phyloP scores from a whole-genome alignment of 177 flowering plant genomes.

The Vitis hybrid region DNA sequence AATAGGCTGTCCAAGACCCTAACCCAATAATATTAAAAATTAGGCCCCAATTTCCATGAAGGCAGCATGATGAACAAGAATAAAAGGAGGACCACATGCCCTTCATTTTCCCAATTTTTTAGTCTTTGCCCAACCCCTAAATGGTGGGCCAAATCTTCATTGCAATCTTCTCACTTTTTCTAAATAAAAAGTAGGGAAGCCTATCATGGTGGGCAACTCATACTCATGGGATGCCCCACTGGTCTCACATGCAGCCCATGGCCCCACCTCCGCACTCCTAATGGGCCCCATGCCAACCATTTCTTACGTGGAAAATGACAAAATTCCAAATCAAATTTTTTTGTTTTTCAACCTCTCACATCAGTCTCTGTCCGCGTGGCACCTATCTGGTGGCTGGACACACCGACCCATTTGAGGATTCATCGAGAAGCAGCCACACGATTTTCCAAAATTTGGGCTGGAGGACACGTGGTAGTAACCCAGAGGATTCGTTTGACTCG shows the following conservation, averaged over 20 bases:
- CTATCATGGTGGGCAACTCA: slow-evolving; percentile 25
- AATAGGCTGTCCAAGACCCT: not conserved
- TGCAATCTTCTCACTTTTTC: not conserved
- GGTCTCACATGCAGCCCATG: slow-evolving; percentile 12
- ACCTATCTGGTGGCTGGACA: not conserved
- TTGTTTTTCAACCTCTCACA: not conserved
- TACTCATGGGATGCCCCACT: not conserved
- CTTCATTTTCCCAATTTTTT: not conserved
- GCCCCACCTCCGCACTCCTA: not conserved
- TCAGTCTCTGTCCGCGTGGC: not conserved
- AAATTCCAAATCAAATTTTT: not conserved
- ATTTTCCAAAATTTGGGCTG: not conserved
- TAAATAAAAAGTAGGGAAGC: not conserved
- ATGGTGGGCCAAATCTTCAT: not conserved
- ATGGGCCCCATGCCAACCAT: slow-evolving; percentile 1
- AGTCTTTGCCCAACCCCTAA: not conserved
- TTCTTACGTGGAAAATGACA: not conserved
- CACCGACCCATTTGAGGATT: not conserved
- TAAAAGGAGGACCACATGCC: not conserved
- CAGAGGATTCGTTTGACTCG: not conserved
- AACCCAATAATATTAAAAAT: not conserved
- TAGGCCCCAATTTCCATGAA: not conserved
- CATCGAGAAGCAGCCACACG: not conserved
- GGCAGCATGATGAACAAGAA: not conserved
- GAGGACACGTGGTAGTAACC: slow-evolving; percentile 1